Evolutionary conservation across 2,329 filamentous ascomycete species (phyloP), one percentile per base, ranked within the genome.

Genomic region (Catunica adiposa): DNA sequence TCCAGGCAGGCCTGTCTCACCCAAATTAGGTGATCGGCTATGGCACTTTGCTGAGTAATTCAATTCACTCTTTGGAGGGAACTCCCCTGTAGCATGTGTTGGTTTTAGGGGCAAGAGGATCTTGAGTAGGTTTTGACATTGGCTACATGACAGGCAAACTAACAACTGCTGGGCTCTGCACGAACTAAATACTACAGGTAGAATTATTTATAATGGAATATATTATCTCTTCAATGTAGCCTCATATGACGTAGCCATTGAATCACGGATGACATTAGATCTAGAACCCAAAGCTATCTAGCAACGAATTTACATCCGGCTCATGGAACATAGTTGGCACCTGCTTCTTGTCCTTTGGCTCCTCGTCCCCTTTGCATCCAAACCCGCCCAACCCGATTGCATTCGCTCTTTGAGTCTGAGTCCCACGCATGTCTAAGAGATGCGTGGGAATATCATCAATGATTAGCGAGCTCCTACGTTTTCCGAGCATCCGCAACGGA

Each of bases 251-350:
- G 11, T 38, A n/a, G n/a, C 3, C 4, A 42, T 37, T 48, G 22
- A 14, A 11, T 26, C 50, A 31, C 7, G 23, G 51, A n/a, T 25
- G 15, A 29, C n/a, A 48, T 23, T 23, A 14, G 14, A 14, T 22
- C 62, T 62, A 97, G 65, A 97, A 92, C 1, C 90, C 90, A 75
- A 97, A 97, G 66, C 79, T 89, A 72, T 97, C 90, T 62, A 97
- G 73, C 64, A 98, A 69, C 58, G 87, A 90, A 66, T 80, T 87
- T 26, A 86, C 78, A 70, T 94, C 89, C n/a, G 92, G 92, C 68
- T 98, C 92, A 62, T 94, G 77, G 66, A 97, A 97, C 60, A 83
- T 81, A 20, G 84, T 88, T 1, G 88, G 81, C 29, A 11, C 29
- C 15, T 82, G 75, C 14, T 78, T 74, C 63, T 83, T 77, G 25